These are phyloP conservation scores for Cairneyella variabilis DNA, from an alignment of 495 filamentous ascomycete genomes.

Conservation along the genomic window DNA sequence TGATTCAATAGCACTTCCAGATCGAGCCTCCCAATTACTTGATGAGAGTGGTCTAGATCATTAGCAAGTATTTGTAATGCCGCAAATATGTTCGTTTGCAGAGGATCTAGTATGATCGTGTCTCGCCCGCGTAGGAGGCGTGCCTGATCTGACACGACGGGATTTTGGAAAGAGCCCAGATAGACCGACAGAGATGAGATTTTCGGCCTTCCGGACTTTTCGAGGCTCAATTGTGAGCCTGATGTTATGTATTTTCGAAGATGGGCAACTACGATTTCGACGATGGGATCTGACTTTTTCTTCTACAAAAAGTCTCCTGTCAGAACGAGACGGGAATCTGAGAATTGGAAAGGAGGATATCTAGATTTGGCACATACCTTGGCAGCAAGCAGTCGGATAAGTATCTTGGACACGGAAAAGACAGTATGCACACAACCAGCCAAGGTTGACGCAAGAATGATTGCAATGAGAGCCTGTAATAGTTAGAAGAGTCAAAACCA, in stretches of 20 bases:
- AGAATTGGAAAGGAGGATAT: too few relatives aligned
- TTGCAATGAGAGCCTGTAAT: too few relatives aligned
- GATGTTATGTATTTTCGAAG: not conserved
- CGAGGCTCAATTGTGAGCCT: not conserved
- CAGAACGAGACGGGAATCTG: too few relatives aligned
- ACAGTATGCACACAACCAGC: too few relatives aligned
- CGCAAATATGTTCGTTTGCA: slow-evolving; percentile 31
- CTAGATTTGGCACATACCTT: too few relatives aligned
- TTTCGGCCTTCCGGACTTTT: not conserved
- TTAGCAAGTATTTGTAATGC: slow-evolving; percentile 16
- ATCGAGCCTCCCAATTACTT: not conserved
- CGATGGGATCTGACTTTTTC: not conserved
- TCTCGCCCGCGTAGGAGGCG: slow-evolving; percentile 38
- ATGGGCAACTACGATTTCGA: not conserved
- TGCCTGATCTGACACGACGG: slow-evolving; percentile 29
- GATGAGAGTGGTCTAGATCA: not conserved
- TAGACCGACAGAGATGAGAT: slow-evolving; percentile 27
- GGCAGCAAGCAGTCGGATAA: too few relatives aligned
- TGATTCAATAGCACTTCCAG: not conserved
- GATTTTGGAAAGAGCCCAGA: slow-evolving; percentile 33
- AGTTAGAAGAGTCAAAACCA: too few relatives aligned
- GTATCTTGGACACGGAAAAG: too few relatives aligned
- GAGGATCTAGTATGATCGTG: slow-evolving; percentile 38
- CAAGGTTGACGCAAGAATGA: too few relatives aligned
- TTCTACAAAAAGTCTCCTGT: too few relatives aligned